These are phyloP conservation scores for Euphorbia schlechtendalii DNA, from an alignment of 441 rosid genomes.

Conservation along the genomic window DNA sequence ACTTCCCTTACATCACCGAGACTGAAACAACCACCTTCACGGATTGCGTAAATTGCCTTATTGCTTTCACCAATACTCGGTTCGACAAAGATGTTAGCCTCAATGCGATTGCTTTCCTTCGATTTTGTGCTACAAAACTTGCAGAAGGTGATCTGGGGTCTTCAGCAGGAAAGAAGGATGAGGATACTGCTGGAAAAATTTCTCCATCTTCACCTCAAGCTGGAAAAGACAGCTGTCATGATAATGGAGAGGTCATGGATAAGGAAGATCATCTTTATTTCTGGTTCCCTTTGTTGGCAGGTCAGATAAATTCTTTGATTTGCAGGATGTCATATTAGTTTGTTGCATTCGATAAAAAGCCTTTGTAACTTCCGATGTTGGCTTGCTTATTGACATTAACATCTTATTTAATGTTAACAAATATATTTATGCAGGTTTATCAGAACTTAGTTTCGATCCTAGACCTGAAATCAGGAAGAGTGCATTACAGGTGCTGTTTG, in stretches of 20 bases:
- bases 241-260: conserved; percentile 58
- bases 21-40: conserved; percentile 99
- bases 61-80: conserved; percentile 96
- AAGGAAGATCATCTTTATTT: conserved; percentile 82
- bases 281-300: conserved; percentile 99
- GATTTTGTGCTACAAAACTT: conserved; percentile 93
- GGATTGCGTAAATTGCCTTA: conserved; percentile 96
- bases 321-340: conserved; percentile 13
- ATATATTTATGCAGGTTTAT: conserved; percentile 60
- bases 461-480: conserved; percentile 99
- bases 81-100: conserved; percentile 94
- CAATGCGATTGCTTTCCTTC: conserved; percentile 92
- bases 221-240: conserved; percentile 53
- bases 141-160: conserved; percentile 93
- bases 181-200: conserved; percentile 51
- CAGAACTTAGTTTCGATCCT: conserved; percentile 99
- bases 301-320: conserved; percentile 37
- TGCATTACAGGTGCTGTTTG: conserved; percentile 90
- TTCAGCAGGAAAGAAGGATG: conserved; percentile 58
- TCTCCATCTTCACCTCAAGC: conserved; percentile 48
- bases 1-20: conserved; percentile 97
- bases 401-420: conserved; percentile 12
- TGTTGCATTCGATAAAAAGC: conserved; percentile 11
- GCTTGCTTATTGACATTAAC: neutral
- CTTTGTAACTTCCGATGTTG: neutral